These are phyloP conservation scores for Lecanicillium sp. DNA, from an alignment of 2,329 filamentous ascomycete species.

Conservation along the genomic window DNA sequence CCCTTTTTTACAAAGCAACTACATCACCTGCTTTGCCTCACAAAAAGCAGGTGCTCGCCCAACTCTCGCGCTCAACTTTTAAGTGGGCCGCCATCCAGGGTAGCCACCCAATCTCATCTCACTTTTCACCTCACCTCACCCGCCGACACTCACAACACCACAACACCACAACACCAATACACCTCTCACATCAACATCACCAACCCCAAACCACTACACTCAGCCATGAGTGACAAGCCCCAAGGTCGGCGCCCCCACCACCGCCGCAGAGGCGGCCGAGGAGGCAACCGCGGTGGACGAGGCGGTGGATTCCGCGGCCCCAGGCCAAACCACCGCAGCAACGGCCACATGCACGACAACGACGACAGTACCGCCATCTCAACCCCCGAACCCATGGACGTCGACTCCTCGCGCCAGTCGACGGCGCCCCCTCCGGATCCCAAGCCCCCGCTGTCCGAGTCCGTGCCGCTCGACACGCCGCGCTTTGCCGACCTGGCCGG, in stretches of 20 bases:
- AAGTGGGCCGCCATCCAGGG: no score
- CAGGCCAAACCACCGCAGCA: background rate
- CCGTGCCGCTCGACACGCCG: conserved; percentile 34
- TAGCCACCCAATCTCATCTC: no score
- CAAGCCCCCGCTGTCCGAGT: conserved; percentile 21
- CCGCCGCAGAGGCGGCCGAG: conserved; percentile 2
- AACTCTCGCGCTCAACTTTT: no score
- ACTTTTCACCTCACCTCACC: no score
- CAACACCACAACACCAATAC: no score
- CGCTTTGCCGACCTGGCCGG: conserved; percentile 37
- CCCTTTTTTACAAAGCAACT: no score
- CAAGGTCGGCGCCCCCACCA: no score
- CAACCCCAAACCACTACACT: background rate
- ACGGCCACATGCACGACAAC: background rate
- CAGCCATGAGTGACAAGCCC: background rate
- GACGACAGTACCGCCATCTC: background rate
- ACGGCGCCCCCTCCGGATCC: background rate
- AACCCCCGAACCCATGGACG: conserved; percentile 4
- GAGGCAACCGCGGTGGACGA: conserved; percentile 3
- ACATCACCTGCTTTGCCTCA: no score
- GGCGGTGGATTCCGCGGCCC: conserved; percentile 1
- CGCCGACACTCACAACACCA: no score
- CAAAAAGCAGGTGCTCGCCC: no score
- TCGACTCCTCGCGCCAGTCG: background rate
- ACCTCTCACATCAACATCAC: background rate